A percentile compares a stretch with the other conserved stretches of the same genome.
Evolutionary conservation across 1,284 basidiomycete species (phyloP).

Genomic region (Papiliotrema laurentii): DNA sequence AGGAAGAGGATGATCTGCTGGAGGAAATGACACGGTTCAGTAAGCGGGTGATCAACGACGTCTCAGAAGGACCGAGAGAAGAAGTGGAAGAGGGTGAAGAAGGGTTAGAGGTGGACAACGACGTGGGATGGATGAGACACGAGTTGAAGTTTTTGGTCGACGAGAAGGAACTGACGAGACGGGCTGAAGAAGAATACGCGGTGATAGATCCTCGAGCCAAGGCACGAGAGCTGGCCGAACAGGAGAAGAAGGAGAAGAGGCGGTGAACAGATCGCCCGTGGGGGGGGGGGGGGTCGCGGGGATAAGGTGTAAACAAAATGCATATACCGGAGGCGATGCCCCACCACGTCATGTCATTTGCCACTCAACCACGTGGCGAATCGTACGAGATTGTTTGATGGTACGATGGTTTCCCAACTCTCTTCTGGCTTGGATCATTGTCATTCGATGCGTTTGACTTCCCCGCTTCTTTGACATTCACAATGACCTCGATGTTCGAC

Average conservation of each 20-base stretch:
- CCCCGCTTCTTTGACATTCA: too few relatives aligned
- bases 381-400: too few relatives aligned
- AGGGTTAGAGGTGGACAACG: constrained; percentile 73
- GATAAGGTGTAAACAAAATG: too few relatives aligned
- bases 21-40: constrained; percentile 4
- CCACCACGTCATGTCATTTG: too few relatives aligned
- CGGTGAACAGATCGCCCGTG: too few relatives aligned
- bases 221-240: constrained; percentile 32
- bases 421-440: too few relatives aligned
- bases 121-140: constrained; percentile 73
- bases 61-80: constrained; percentile 33
- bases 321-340: too few relatives aligned
- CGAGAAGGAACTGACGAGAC: constrained; percentile 60
- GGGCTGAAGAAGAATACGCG: constrained; percentile 84
- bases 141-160: constrained; percentile 72
- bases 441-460: too few relatives aligned
- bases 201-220: constrained; percentile 54
- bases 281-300: too few relatives aligned
- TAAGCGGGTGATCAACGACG: neutral
- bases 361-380: too few relatives aligned
- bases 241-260: constrained; percentile 18
- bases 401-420: too few relatives aligned
- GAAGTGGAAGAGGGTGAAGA: constrained; percentile 32
- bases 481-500: neutral
- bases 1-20: constrained; percentile 69